Conservation (phyloP, 1,139 yeast species). For the Hyphopichia burtonii region DNA sequence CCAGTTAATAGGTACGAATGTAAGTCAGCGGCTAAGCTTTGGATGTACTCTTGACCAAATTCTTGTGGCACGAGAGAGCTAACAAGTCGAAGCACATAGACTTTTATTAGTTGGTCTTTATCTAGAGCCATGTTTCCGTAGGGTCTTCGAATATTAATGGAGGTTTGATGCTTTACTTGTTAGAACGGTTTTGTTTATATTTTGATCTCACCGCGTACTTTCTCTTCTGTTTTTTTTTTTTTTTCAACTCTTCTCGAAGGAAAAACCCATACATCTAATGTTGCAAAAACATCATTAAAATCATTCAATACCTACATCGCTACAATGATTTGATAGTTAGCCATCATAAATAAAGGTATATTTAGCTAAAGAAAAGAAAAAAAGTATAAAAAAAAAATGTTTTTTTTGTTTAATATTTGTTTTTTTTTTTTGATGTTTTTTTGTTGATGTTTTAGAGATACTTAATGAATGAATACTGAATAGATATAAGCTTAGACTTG, state of each 20-base stretch:
- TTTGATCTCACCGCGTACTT: background rate
- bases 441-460: background rate
- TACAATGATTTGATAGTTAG: background rate
- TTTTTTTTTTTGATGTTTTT: background rate
- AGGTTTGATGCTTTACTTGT: no score
- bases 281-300: background rate
- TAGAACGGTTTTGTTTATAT: background rate
- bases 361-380: background rate
- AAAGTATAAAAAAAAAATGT: background rate
- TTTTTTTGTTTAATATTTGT: background rate
- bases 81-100: slow-evolving; percentile 39
- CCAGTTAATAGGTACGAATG: slow-evolving; percentile 12
- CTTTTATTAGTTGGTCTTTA: slow-evolving; percentile 30
- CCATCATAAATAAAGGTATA: background rate
- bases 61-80: slow-evolving; percentile 39
- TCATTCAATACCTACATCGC: no score
- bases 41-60: slow-evolving; percentile 37
- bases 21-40: slow-evolving; percentile 33
- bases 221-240: background rate
- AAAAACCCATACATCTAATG: background rate
- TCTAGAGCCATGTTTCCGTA: slow-evolving; percentile 27
- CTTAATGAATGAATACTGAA: background rate
- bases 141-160: no score
- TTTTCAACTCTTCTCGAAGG: background rate
- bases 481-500: background rate